Evolutionary conservation across 2,329 filamentous ascomycete genomes (phyloP), one percentile per base, ranked within the genome.

Genomic region (Calycina herbarum): DNA sequence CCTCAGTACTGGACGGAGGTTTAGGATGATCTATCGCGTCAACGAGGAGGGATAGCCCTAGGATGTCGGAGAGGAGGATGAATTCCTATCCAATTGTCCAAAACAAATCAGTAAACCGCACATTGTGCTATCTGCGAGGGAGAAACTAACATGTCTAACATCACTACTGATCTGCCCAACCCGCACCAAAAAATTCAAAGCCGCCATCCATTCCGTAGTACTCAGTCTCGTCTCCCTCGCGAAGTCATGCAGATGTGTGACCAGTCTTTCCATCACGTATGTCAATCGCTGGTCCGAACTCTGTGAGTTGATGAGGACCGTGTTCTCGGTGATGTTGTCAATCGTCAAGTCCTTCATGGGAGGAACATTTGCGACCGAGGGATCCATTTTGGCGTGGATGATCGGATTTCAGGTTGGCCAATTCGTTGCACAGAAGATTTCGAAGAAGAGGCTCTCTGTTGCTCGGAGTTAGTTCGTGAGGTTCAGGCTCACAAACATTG

Each of bases 11-110:
- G 56, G 80, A 77, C 0, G 85, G 75, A 0, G 90, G 91, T 76
- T 93, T 94, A 31, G 92, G 92, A 79, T 94, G 91, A 80, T 93
- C 90, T 80, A 95, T 94, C 71, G 83, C 86, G 79, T 95, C 91
- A 70, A 95, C 88, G 3, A 95, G 86, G 66, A 94, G 85, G 27
- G 90, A 93, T 42, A 95, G 85, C 48, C 91, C 92, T 27, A 94
- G 84, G 54, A 92, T 83, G 78, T 95, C 92, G 70, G 89, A 92
- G 68, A 94, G 87, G 48, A 94, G 86, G 77, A 94, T 94, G 81
- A 91, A 93, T 82, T 93, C 90, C 84, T 88, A 70, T 24, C 2
- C 29, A 17, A 33, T 29, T 10, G 11, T 17, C 20, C n/a, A 27
- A 24, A 15, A 13, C 20, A 15, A 13, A 13, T 59, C 20, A 59